phyloP scores from a whole-genome alignment of 192 early-diverging fungal genomes.

The Entomortierella lignicola region DNA sequence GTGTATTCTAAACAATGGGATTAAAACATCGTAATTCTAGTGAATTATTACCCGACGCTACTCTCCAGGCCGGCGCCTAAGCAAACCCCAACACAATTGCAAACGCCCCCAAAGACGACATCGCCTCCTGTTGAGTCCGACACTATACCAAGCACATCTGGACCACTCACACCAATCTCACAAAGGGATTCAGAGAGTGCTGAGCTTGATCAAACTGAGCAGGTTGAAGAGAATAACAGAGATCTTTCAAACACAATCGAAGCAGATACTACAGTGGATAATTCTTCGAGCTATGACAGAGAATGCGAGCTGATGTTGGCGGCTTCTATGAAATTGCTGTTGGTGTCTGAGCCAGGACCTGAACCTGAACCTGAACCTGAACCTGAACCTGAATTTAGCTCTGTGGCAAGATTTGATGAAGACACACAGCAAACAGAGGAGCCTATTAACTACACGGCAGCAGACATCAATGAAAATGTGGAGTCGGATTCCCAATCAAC shows the following conservation, averaged over 20 bases:
- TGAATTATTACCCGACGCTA: conserved; percentile 30
- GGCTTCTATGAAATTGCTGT: neutral
- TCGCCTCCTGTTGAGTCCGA: conserved; percentile 24
- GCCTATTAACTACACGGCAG: neutral
- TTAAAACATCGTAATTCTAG: conserved; percentile 3
- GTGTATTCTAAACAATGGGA: neutral
- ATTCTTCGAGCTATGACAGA: neutral
- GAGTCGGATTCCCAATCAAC: neutral
- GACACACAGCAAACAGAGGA: no score
- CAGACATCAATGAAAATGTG: neutral
- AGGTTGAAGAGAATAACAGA: neutral
- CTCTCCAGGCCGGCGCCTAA: conserved; percentile 3
- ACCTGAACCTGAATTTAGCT: neutral
- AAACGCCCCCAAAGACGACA: conserved; percentile 13
- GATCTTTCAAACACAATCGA: neutral
- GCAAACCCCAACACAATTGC: neutral
- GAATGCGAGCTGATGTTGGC: neutral
- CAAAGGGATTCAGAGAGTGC: conserved; percentile 4
- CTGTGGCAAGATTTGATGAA: no score
- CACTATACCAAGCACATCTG: conserved; percentile 19
- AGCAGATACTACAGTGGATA: neutral
- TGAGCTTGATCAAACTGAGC: neutral
- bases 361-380: neutral
- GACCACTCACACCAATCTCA: conserved; percentile 12
- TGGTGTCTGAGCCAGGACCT: neutral